Evolutionary conservation across 2,329 filamentous ascomycete species (phyloP).

Genomic region (Didymella pomorum): DNA sequence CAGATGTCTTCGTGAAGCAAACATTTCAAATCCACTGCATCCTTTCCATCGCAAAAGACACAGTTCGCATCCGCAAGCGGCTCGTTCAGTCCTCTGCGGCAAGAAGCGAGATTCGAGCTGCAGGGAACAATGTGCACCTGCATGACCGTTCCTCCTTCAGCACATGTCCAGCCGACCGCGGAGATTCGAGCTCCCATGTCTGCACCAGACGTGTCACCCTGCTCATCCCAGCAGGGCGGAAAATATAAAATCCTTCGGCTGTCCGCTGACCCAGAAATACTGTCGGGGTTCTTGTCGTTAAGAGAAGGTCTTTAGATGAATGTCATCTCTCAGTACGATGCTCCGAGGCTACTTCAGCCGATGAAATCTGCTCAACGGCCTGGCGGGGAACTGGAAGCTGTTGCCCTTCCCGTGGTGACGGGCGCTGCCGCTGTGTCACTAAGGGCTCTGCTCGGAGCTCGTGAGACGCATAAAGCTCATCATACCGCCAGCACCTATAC

Average conservation of each 20-base stretch:
- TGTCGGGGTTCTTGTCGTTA: conserved; percentile 48
- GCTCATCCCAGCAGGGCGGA: conserved; percentile 17
- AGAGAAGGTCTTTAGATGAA: conserved; percentile 43
- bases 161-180: conserved; percentile 16
- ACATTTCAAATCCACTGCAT: conserved; percentile 11
- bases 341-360: conserved; percentile 37
- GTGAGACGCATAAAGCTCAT: conserved; percentile 4
- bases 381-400: conserved; percentile 28
- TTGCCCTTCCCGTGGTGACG: conserved; percentile 26
- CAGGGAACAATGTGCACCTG: conserved; percentile 32
- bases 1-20: background rate
- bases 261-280: conserved; percentile 42
- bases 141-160: conserved; percentile 37
- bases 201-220: conserved; percentile 33
- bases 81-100: conserved; percentile 23
- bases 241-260: conserved; percentile 16
- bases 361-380: conserved; percentile 28
- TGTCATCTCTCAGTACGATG: conserved; percentile 43
- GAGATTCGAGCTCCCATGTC: conserved; percentile 13
- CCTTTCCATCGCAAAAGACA: conserved; percentile 2
- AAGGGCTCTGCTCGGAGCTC: conserved; percentile 12
- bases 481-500: conserved; percentile 9
- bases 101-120: conserved; percentile 33
- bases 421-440: conserved; percentile 32
- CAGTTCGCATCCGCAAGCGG: conserved; percentile 7